Percentiles rank a stretch among this genome's conserved stretches.
Evolutionary conservation across 257 asterid species (phyloP).

Genomic region (Vinca minor): DNA sequence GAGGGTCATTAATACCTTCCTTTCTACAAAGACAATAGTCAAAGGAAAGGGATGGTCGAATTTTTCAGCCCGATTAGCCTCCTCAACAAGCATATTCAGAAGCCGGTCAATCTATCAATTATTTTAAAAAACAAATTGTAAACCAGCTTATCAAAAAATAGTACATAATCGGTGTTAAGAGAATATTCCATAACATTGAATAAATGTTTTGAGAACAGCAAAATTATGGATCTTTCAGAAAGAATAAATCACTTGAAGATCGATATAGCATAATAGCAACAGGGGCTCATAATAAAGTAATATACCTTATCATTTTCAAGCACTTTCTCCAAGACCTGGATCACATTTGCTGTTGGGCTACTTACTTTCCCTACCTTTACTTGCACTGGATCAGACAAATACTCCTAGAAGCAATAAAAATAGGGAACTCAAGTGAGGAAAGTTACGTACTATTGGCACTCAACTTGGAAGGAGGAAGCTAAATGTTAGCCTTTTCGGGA

Average conservation of each 20-base stretch:
- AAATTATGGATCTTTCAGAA: not conserved
- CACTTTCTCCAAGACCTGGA: slow-evolving; percentile 72
- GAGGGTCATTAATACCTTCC: slow-evolving; percentile 33
- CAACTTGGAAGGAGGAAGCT: not conserved
- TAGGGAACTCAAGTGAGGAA: slow-evolving; percentile 1
- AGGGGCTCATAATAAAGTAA: not conserved
- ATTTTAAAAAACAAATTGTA: not conserved
- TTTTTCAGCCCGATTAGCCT: slow-evolving; percentile 60
- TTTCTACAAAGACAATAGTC: slow-evolving; percentile 89
- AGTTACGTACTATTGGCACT: not conserved
- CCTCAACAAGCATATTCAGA: slow-evolving; percentile 73
- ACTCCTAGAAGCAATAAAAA: slow-evolving; percentile 40
- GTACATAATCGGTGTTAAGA: not conserved
- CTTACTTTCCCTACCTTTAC: slow-evolving; percentile 88
- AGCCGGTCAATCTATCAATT: slow-evolving; percentile 70
- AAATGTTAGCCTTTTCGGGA: not conserved
- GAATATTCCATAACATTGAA: not conserved
- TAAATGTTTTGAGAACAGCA: not conserved
- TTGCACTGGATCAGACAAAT: slow-evolving; percentile 72
- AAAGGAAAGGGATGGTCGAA: slow-evolving; percentile 61
- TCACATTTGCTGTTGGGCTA: slow-evolving; percentile 79
- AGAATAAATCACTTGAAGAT: not conserved
- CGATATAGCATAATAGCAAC: not conserved
- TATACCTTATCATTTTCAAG: slow-evolving; percentile 78
- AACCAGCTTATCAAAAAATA: slow-evolving; percentile 1